Evolutionary conservation across 1,284 basidiomycete genomes (phyloP).

Genomic region (Trametes pubescens): DNA sequence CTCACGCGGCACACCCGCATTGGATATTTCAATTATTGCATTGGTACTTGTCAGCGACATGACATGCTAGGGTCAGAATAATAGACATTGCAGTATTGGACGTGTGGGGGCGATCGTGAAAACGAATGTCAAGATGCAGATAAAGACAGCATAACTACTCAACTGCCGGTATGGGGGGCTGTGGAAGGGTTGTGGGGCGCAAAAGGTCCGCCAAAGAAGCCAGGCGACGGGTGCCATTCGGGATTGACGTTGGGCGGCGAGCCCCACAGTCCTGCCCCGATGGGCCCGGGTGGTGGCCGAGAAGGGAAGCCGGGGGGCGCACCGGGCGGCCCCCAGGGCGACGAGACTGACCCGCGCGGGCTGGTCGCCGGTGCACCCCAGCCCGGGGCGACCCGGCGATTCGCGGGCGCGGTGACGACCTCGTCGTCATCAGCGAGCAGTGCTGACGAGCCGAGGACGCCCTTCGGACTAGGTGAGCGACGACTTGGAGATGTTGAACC

Average conservation of each 20-base stretch:
- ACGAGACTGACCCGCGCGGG: slow-evolving; percentile 46
- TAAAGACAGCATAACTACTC: slow-evolving; percentile 37
- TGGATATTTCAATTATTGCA: slow-evolving; percentile 36
- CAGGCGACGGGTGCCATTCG: slow-evolving; percentile 57
- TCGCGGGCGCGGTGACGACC: slow-evolving; percentile 60
- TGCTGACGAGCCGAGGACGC: slow-evolving; percentile 77
- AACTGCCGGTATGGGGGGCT: slow-evolving; percentile 61
- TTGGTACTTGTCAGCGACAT: slow-evolving; percentile 38
- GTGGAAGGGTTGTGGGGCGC: slow-evolving; percentile 55
- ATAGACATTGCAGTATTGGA: slow-evolving; percentile 42
- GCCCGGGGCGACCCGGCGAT: slow-evolving; percentile 50
- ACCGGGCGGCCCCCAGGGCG: slow-evolving; percentile 56
- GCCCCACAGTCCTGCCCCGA: slow-evolving; percentile 54
- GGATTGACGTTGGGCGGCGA: slow-evolving; percentile 38
- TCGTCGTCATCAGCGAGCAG: slow-evolving; percentile 81
- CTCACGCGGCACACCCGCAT: slow-evolving; percentile 8
- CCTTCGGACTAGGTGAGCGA: slow-evolving; percentile 77
- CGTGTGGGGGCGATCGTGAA: slow-evolving; percentile 23
- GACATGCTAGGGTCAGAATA: slow-evolving; percentile 39
- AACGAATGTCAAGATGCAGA: slow-evolving; percentile 41
- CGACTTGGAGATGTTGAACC: slow-evolving; percentile 69
- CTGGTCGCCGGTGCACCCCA: slow-evolving; percentile 52
- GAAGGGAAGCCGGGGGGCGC: slow-evolving; percentile 46
- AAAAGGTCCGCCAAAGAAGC: slow-evolving; percentile 57
- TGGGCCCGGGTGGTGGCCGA: slow-evolving; percentile 42